Evolutionary conservation across 768 basidiomycete genomes (phyloP).

Genomic region (Lactarius hatsudake): DNA sequence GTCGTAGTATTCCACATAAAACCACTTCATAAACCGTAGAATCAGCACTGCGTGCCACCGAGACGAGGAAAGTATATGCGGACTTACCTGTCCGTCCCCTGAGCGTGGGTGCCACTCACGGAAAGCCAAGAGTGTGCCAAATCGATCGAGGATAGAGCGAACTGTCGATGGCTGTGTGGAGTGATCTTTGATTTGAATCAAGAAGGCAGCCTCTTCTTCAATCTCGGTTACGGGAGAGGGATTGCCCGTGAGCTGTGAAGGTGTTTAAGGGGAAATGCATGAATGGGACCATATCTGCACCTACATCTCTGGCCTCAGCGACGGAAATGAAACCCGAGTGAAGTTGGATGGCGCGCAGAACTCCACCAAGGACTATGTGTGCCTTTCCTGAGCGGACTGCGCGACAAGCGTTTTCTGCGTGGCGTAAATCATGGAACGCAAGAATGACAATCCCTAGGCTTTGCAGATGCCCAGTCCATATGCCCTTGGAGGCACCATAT

Average conservation of each 20-base stretch:
- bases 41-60: not conserved
- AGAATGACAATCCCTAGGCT: slow-evolving; percentile 26
- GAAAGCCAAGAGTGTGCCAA: slow-evolving; percentile 25
- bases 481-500: slow-evolving; percentile 26
- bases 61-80: not conserved
- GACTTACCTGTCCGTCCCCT: slow-evolving; percentile 27
- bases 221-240: slow-evolving; percentile 27
- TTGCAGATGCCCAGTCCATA: slow-evolving; percentile 26
- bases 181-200: slow-evolving; percentile 24
- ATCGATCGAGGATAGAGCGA: slow-evolving; percentile 23
- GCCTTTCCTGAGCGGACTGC: slow-evolving; percentile 21
- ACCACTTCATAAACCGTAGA: slow-evolving; percentile 36
- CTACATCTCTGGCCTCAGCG: slow-evolving; percentile 27
- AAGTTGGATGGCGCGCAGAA: slow-evolving; percentile 17
- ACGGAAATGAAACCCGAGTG: slow-evolving; percentile 25
- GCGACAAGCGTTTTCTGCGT: slow-evolving; percentile 24
- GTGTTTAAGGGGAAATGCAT: not conserved
- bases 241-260: slow-evolving; percentile 22
- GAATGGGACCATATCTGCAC: slow-evolving; percentile 1
- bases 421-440: slow-evolving; percentile 26
- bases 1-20: slow-evolving; percentile 67
- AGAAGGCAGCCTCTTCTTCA: slow-evolving; percentile 26
- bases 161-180: slow-evolving; percentile 18
- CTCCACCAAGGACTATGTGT: slow-evolving; percentile 14
- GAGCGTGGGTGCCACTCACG: slow-evolving; percentile 19